A percentile compares a stretch with the other conserved stretches of the same genome.
phyloP scores from a whole-genome alignment of 2,329 filamentous ascomycete genomes.

The Trichoderma hamatum region DNA sequence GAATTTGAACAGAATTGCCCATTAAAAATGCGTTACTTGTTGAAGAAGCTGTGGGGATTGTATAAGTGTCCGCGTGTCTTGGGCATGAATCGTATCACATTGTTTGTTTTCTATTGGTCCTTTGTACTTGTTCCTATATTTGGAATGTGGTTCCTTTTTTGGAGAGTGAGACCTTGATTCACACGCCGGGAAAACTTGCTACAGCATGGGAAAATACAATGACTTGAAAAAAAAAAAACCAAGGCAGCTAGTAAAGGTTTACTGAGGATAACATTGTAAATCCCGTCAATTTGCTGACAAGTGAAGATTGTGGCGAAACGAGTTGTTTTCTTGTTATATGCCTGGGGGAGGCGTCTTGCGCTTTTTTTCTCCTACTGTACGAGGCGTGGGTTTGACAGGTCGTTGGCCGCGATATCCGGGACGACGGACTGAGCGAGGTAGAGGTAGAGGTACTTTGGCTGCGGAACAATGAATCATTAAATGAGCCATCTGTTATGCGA shows the following conservation, averaged over 20 bases:
- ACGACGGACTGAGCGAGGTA: neutral
- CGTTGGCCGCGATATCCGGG: neutral
- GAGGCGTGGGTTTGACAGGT: neutral
- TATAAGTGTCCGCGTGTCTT: neutral
- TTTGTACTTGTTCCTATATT: neutral
- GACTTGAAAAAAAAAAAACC: too few relatives aligned
- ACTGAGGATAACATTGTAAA: neutral
- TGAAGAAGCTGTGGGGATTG: neutral
- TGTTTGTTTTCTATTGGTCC: neutral
- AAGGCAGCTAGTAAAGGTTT: neutral
- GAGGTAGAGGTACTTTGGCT: slow-evolving; percentile 6
- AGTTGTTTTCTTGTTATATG: neutral
- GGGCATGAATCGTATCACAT: neutral
- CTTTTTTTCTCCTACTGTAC: neutral
- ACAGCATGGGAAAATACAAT: too few relatives aligned
- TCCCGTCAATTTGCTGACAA: neutral
- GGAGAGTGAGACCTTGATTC: neutral
- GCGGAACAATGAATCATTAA: neutral
- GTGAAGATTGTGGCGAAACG: neutral
- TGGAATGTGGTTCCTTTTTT: neutral
- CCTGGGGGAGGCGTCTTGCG: slow-evolving; percentile 3
- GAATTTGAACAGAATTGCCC: neutral
- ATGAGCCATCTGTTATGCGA: neutral
- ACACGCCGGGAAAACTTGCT: neutral
- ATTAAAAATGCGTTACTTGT: neutral